Percentiles rank a stretch among this genome's conserved stretches.
Evolutionary conservation across 805 yeast species (phyloP).

Genomic region (Wickerhamiella domercqiae): DNA sequence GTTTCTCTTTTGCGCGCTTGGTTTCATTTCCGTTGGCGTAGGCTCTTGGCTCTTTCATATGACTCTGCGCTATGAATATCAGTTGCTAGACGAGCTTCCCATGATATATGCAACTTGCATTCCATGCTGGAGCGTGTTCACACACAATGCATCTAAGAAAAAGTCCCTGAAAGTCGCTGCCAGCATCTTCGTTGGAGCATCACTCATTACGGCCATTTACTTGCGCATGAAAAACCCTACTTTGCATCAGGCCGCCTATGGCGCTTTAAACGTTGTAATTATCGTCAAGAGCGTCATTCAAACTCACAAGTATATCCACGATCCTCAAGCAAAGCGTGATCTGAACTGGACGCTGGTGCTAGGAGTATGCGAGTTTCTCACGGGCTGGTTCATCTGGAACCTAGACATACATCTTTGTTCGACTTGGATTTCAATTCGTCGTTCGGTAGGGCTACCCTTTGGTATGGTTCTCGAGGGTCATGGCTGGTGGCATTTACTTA

Average conservation of each 20-base stretch:
- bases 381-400: conserved; percentile 81
- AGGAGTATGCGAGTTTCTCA: conserved; percentile 48
- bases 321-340: conserved; percentile 31
- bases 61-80: conserved; percentile 83
- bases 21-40: conserved; percentile 78
- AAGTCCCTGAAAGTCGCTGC: conserved; percentile 33
- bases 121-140: conserved; percentile 74
- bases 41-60: conserved; percentile 95
- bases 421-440: conserved; percentile 40
- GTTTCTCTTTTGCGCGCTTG: conserved; percentile 55
- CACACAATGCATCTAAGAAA: conserved; percentile 34
- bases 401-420: conserved; percentile 69
- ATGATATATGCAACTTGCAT: conserved; percentile 97
- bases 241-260: conserved; percentile 79
- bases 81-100: conserved; percentile 86
- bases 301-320: conserved; percentile 31
- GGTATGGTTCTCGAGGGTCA: conserved; percentile 83
- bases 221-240: conserved; percentile 66
- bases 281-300: conserved; percentile 44
- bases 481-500: conserved; percentile 83
- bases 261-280: conserved; percentile 55
- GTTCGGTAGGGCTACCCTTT: conserved; percentile 61
- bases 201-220: conserved; percentile 53
- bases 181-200: conserved; percentile 38
- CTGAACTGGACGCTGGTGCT: conserved; percentile 39